These are phyloP conservation scores for Coprinopsis cinerea DNA, from an alignment of 768 basidiomycete species.

Conservation along the genomic window DNA sequence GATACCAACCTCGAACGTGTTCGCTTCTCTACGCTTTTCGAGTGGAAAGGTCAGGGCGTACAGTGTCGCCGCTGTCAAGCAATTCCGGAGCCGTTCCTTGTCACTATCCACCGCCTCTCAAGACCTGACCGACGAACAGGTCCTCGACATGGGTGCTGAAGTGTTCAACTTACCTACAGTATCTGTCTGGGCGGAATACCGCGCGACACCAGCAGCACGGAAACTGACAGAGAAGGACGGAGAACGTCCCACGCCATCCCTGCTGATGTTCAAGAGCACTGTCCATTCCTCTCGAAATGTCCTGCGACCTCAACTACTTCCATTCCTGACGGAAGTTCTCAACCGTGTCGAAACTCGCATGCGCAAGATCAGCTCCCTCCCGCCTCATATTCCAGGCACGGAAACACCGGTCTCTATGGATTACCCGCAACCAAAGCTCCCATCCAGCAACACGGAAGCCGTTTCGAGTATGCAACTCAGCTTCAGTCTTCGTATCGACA, in stretches of 20 bases:
- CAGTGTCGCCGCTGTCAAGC: conserved; percentile 37
- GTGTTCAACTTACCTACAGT: conserved; percentile 69
- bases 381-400: conserved; percentile 14
- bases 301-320: conserved; percentile 74
- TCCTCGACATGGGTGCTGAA: conserved; percentile 51
- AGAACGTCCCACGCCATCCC: conserved; percentile 38
- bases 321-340: conserved; percentile 77
- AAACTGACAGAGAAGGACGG: conserved; percentile 27
- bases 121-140: conserved; percentile 48
- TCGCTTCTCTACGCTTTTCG: conserved; percentile 66
- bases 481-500: conserved; percentile 87
- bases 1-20: conserved; percentile 53
- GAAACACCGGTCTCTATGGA: conserved; percentile 8
- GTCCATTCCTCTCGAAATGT: conserved; percentile 87
- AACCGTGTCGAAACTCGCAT: conserved; percentile 65
- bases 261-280: conserved; percentile 78
- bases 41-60: conserved; percentile 82
- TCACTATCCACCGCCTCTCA: conserved; percentile 24
- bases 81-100: conserved; percentile 32
- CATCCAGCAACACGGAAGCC: conserved; percentile 19
- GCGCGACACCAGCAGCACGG: conserved; percentile 44
- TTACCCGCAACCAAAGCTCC: conserved; percentile 14
- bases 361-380: conserved; percentile 41
- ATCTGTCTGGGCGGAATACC: conserved; percentile 81
- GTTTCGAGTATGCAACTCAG: conserved; percentile 62